Base-by-base conservation (phyloP, 805 yeast species). In the Cyberlindnera samutprakarnensis region DNA sequence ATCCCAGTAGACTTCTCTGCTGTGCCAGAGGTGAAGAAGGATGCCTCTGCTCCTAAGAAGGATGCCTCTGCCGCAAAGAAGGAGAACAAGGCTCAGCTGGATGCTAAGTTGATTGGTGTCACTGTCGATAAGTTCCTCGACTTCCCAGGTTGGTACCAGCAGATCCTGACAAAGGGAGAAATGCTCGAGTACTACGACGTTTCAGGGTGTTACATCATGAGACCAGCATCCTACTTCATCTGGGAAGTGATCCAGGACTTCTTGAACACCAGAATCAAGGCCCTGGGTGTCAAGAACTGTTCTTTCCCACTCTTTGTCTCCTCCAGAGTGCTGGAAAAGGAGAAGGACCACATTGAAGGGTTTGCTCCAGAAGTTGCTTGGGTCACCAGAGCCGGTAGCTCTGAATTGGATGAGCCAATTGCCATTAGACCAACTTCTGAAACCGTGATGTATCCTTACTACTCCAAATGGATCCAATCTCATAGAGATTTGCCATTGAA, bases 311-410 rank as follows among this genome's bases (percentile, higher is more conserved):
- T 92, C 96, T 92, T 92, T 55, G 97, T 92, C 31, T 87, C 96
- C 8, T 69, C 84, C 28, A 75, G 78, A 48, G 98, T 94, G 15
- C 69, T 92, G 51, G 97, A 94, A 66, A 86, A 79, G 66, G 99
- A 92, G 69, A 92, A 92, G 64, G 99, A 92, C 56, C 99, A 92
- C 58, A 76, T 92, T 49, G 98, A 92, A 63, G 99, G 99, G 27
- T 92, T 92, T 59, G 98, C 99, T 28, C 98, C 99, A 17, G 99
- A 92, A 64, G 99, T 92, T 35, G 99, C 99, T 17, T 92, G 99
- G 99, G 98, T 92, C 47, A 92, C 99, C 35, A 77, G 70, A 52
- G 99, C 99, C 33, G 99, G 99, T 51, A 59, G 66, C 20, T 81
- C 95, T 21, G 97, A 92, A 30, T 71, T 92, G 49, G 98, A 94